Evolutionary conservation across 2,329 filamentous ascomycete genomes (phyloP).

Genomic region (Ustulina deusta): DNA sequence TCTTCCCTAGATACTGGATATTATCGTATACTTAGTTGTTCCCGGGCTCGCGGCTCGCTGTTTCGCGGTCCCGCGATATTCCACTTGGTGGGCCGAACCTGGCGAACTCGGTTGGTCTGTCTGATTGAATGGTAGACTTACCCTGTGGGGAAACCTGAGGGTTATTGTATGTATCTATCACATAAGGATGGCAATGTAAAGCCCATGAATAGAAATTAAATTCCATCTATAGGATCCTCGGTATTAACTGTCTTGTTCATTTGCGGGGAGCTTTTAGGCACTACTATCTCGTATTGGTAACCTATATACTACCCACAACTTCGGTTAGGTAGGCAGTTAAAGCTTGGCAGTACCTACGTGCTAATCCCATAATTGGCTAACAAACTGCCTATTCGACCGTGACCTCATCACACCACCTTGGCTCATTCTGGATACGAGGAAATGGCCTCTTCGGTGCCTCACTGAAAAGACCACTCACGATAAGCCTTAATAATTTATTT

Average conservation of each 20-base stretch:
- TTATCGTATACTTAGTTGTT: slow-evolving; percentile 8
- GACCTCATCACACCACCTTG: slow-evolving; percentile 22
- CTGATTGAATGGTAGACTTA: neutral
- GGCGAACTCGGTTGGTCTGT: neutral
- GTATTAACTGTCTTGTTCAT: neutral
- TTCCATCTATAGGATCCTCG: neutral
- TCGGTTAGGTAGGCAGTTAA: neutral
- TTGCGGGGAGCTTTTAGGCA: neutral
- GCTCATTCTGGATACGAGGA: slow-evolving; percentile 28
- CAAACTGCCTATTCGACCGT: slow-evolving; percentile 10
- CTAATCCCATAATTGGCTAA: slow-evolving; percentile 11
- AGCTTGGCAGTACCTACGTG: slow-evolving; percentile 12
- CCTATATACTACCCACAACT: neutral
- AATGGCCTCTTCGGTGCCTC: slow-evolving; percentile 18
- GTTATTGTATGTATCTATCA: neutral
- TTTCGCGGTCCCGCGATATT: slow-evolving; percentile 13
- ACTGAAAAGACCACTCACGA: neutral
- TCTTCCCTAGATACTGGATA: neutral
- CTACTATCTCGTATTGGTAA: slow-evolving; percentile 26
- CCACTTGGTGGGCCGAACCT: neutral
- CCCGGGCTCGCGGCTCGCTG: neutral
- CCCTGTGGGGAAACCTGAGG: neutral
- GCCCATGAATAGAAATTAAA: neutral
- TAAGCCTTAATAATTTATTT: neutral
- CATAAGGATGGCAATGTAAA: neutral